Percentiles rank a stretch among this genome's conserved stretches.
Evolutionary conservation across 129 eudicot genomes (phyloP).

Genomic region (Flaveria linearis): DNA sequence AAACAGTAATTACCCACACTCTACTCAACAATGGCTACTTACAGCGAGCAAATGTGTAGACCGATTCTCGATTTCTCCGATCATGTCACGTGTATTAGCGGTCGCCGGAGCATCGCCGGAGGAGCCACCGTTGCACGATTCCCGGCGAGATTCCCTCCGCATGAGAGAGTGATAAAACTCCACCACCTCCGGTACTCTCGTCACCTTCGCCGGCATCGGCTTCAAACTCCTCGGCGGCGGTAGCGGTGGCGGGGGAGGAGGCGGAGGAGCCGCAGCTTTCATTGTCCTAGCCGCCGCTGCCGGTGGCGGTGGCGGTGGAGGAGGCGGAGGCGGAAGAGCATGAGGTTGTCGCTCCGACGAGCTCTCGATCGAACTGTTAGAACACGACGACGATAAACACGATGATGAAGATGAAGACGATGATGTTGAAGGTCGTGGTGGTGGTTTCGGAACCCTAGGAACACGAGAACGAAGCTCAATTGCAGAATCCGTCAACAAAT

Average conservation of each 20-base stretch:
- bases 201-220: slow-evolving; percentile 61
- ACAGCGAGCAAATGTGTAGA: slow-evolving; percentile 90
- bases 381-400: slow-evolving; percentile 31
- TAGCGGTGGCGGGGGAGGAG: slow-evolving; percentile 51
- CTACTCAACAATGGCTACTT: slow-evolving; percentile 33
- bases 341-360: slow-evolving; percentile 46
- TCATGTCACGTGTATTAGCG: slow-evolving; percentile 79
- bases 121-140: slow-evolving; percentile 48
- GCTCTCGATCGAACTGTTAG: slow-evolving; percentile 37
- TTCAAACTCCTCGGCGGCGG: slow-evolving; percentile 46
- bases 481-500: slow-evolving; percentile 33
- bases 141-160: slow-evolving; percentile 88
- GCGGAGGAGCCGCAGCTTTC: slow-evolving; percentile 39
- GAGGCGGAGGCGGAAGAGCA: slow-evolving; percentile 45
- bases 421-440: slow-evolving; percentile 52
- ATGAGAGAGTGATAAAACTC: slow-evolving; percentile 93
- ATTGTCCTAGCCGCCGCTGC: slow-evolving; percentile 40
- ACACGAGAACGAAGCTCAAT: slow-evolving; percentile 52
- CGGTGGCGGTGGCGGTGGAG: slow-evolving; percentile 59
- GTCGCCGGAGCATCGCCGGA: slow-evolving; percentile 55
- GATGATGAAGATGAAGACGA: slow-evolving; percentile 42
- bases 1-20: slow-evolving; percentile 36
- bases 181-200: slow-evolving; percentile 89
- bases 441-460: slow-evolving; percentile 86
- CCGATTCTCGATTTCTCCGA: slow-evolving; percentile 97